These are phyloP conservation scores for Malbranchea cinnamomea DNA, from an alignment of 2,329 filamentous ascomycete species.

Conservation along the genomic window DNA sequence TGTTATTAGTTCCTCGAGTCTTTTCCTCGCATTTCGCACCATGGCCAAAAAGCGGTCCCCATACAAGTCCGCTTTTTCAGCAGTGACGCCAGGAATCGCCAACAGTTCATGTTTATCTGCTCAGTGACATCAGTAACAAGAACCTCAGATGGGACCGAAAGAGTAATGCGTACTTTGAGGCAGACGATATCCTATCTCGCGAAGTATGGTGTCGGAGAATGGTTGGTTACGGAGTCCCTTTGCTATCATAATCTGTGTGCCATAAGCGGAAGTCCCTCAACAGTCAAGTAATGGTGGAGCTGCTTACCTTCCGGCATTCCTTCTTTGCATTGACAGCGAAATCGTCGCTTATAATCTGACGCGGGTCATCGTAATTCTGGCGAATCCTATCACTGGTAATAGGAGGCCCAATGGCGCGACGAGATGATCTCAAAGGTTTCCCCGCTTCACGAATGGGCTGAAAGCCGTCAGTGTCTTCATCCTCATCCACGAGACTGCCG, in stretches of 20 bases:
- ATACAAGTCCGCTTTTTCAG: conserved; percentile 30
- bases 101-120: conserved; percentile 26
- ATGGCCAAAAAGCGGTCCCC: conserved; percentile 29
- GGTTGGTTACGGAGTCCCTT: conserved; percentile 31
- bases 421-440: conserved; percentile 15
- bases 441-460: conserved; percentile 25
- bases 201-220: conserved; percentile 31
- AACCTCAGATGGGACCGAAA: not conserved
- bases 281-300: not conserved
- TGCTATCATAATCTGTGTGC: conserved; percentile 26
- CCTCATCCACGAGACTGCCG: conserved; percentile 18
- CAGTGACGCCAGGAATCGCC: conserved; percentile 27
- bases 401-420: conserved; percentile 26
- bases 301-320: conserved; percentile 26
- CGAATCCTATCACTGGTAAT: conserved; percentile 31
- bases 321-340: conserved; percentile 32
- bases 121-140: not conserved
- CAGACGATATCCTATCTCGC: conserved; percentile 35
- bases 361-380: conserved; percentile 27
- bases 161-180: conserved; percentile 21
- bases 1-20: conserved; percentile 29
- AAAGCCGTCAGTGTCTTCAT: conserved; percentile 30
- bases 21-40: conserved; percentile 23
- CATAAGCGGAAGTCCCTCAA: conserved; percentile 5
- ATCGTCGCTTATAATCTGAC: conserved; percentile 31